These are phyloP conservation scores for Stentor roeselii DNA, from an alignment of 73 alveolate genomes.

Conservation along the genomic window DNA sequence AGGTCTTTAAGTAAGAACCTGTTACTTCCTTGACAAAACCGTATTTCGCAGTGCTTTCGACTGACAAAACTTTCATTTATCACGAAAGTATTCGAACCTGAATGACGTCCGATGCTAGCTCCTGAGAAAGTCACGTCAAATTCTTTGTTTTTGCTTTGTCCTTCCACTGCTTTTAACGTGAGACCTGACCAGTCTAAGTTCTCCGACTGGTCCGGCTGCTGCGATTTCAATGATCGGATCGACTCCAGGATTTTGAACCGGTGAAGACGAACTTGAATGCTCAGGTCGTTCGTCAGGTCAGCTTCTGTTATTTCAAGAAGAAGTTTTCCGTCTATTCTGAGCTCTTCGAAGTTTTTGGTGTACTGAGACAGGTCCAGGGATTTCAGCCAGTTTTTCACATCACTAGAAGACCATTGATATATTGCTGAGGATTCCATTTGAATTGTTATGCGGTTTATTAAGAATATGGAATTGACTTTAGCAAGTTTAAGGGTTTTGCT, in stretches of 20 bases:
- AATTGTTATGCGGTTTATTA: not conserved
- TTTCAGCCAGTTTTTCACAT: constrained; percentile 25
- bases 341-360: constrained; percentile 26
- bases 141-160: not conserved
- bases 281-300: constrained; percentile 54
- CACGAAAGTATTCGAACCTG: constrained; percentile 43
- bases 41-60: constrained; percentile 64
- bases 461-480: no score
- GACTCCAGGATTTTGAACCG: constrained; percentile 55
- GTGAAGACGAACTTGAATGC: constrained; percentile 50
- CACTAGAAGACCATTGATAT: not conserved
- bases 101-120: constrained; percentile 30
- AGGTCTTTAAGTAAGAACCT: constrained; percentile 44
- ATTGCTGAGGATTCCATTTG: not conserved
- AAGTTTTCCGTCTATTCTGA: constrained; percentile 58
- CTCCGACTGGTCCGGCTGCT: not conserved
- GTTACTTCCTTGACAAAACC: not conserved
- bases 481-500: no score
- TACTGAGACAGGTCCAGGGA: constrained; percentile 9
- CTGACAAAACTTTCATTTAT: constrained; percentile 67
- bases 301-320: constrained; percentile 56
- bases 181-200: not conserved
- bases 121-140: not conserved
- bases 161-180: constrained; percentile 29
- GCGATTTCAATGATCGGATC: constrained; percentile 39